Evolutionary conservation across 768 basidiomycete genomes (phyloP), one percentile per base, ranked within the genome.

Genomic region (Pholiota microspora): DNA sequence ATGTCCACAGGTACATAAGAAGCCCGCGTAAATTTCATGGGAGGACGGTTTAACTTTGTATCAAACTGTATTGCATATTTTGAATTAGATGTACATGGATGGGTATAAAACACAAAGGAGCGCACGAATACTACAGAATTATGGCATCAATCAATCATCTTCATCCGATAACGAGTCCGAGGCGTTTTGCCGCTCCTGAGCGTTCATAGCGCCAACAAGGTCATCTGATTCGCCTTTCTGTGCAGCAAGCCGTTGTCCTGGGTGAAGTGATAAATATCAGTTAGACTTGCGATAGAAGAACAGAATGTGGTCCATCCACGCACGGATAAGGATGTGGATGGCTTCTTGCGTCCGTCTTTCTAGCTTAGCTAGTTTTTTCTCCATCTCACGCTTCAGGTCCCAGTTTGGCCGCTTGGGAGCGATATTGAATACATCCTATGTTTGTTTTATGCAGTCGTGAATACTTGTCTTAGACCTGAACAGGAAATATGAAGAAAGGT

Each of bases 361-460:
- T n/a, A 98, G 77, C 66, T 86, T 94, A 7, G 86, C 81, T 45
- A 94, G 70, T 68, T 92, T 94, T 75, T 89, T 92, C 54, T 95
- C 92, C 73, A 95, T 85, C 63, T 98, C 94, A 54, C 94, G 84
- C 69, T 94, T 95, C 63, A 97, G 76, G 68, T 96, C 94, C 94
- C 94, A 96, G 71, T 96, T 98, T 8, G 92, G 87, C 45, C 94
- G 82, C 79, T 95, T 98, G 3, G 97, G 97, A 21, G 94, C 95
- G 62, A 99, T 98, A 67, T 97, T 98, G 68, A 97, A 92, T 42
- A 97, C 77, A 67, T 96, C 92, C 94, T 96, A 45, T 51, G 24
- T 25, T 45, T 96, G 49, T 51, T 29, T 28, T 46, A 40, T 54
- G 44, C 23, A n/a, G 46, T 29, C 45, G 31, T 21, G 58, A 49